Evolutionary conservation across 805 yeast species (phyloP).

Genomic region (Komagataella mondaviorum): DNA sequence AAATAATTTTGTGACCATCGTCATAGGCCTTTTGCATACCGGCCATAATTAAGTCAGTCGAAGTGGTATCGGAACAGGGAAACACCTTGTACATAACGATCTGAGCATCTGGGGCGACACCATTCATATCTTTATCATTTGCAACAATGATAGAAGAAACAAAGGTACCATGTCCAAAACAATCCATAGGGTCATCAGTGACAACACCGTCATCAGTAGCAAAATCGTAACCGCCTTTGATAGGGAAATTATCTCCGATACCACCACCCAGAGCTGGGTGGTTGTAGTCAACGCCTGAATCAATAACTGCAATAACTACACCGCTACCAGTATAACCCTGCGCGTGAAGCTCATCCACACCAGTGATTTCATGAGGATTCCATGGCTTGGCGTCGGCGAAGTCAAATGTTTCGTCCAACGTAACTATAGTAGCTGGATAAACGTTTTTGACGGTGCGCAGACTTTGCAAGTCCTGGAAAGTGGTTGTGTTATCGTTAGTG

Average conservation of each 20-base stretch:
- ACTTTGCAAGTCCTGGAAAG: neutral
- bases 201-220: slow-evolving; percentile 5
- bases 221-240: slow-evolving; percentile 7
- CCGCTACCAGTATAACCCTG: slow-evolving; percentile 8
- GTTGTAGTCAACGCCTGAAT: slow-evolving; percentile 7
- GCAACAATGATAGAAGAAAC: slow-evolving; percentile 11
- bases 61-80: slow-evolving; percentile 8
- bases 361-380: slow-evolving; percentile 9
- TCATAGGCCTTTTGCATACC: slow-evolving; percentile 6
- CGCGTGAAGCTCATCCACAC: slow-evolving; percentile 7
- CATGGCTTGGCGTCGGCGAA: slow-evolving; percentile 2
- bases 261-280: slow-evolving; percentile 12
- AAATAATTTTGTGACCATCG: slow-evolving; percentile 6
- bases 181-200: slow-evolving; percentile 8
- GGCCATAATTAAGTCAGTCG: slow-evolving; percentile 7
- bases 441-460: slow-evolving; percentile 3
- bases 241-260: slow-evolving; percentile 6
- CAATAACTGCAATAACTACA: slow-evolving; percentile 7
- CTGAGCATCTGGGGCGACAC: slow-evolving; percentile 10
- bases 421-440: slow-evolving; percentile 2
- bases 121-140: slow-evolving; percentile 5
- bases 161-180: slow-evolving; percentile 13
- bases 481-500: neutral
- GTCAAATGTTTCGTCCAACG: neutral
- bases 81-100: slow-evolving; percentile 9